Base-by-base conservation (phyloP, 768 basidiomycete species). In the Serendipita sp. region DNA sequence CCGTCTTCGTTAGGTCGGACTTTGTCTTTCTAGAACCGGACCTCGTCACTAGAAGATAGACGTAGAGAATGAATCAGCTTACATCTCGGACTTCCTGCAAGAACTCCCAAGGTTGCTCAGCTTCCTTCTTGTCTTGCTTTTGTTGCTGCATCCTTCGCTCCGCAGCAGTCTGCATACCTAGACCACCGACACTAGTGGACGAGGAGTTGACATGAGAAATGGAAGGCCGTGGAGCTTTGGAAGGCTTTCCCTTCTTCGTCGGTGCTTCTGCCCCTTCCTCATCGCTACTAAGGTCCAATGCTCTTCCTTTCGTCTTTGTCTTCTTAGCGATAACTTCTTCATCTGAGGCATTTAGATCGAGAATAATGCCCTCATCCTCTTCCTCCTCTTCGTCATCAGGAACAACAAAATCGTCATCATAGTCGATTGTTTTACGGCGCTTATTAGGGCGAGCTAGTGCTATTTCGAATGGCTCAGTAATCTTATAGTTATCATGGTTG, bases 61-160 rank as follows among this genome's bases (percentile, higher is more conserved):
- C 8, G 48, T 43, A 11, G 40, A 63, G 4, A 34, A 40, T 11
- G 64, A 27, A 15, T 44, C 44, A 2, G 74, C 80, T 62, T 68
- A 87, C 88, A 76, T 95, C 93, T 73, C 74, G 81, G 15, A 83
- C 73, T 68, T 92, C 83, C 15, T 73, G 69, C 63, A 95, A 76
- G 76, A 94, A 95, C 37, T 77, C 70, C 71, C 84, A 96, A 1
- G 88, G 83, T 65, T 83, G 79, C 65, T 97, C 92, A 4, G 81
- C 74, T 1, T 83, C 78, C 71, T 90, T 86, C 76, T 95, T 94
- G 64, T 86, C 85, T 13, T 83, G 82, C 72, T 91, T 95, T 72
- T 85, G 87, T 43, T 83, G 81, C 70, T 84, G 81, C 53, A 83
- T 79, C 3, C 87, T 80, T 67, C 80, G 80, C 71, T 94, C 92